Evolutionary conservation across 2,329 filamentous ascomycete genomes (phyloP), one percentile per base, ranked within the genome.

Genomic region (Diaporthe sp.): DNA sequence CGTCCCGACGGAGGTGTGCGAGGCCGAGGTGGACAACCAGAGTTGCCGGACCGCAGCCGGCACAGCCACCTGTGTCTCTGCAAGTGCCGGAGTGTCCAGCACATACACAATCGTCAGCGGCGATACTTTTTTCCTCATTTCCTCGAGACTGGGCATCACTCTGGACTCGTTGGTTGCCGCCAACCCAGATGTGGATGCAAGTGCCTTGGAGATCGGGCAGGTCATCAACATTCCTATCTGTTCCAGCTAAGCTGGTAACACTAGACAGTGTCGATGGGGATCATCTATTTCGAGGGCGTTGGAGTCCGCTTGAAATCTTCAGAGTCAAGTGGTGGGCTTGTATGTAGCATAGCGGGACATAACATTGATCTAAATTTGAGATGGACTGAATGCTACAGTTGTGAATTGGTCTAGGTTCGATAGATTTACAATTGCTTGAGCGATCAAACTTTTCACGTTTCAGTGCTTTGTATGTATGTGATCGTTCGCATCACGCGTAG

Each of bases 181-280:
- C 55, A 72, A 72, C 33, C 57, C 45, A 6, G 57, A 8, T 15
- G 57, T 72, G 1, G 45, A 72, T 30, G 30, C 70, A 7, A 8
- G 70, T 15, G 40, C 42, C 28, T 61, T 72, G 70, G 19, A 72
- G 15, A 28, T 66, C 22, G 70, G 25, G 1, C 70, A 72, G 70
- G 45, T 64, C 17, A 72, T 72, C 70, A 64, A 55, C 9, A 28
- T 72, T 5, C 70, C 70, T 19, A 19, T 71, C 35, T 71, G 68
- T 33, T 47, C 60, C n/a, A 30, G 2, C 15, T 64, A 28, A 64
- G 17, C 17, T 25, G 15, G 13, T 3, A 19, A 42, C n/a, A n/a
- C n/a, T n/a, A n/a, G n/a, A n/a, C n/a, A n/a, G 10, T 4, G 25
- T 12, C 3, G 35, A 28, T 30, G 13, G 22, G n/a, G 15, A 19